phyloP scores from a whole-genome alignment of 768 basidiomycete genomes.

The Gloeophyllum trabeum region DNA sequence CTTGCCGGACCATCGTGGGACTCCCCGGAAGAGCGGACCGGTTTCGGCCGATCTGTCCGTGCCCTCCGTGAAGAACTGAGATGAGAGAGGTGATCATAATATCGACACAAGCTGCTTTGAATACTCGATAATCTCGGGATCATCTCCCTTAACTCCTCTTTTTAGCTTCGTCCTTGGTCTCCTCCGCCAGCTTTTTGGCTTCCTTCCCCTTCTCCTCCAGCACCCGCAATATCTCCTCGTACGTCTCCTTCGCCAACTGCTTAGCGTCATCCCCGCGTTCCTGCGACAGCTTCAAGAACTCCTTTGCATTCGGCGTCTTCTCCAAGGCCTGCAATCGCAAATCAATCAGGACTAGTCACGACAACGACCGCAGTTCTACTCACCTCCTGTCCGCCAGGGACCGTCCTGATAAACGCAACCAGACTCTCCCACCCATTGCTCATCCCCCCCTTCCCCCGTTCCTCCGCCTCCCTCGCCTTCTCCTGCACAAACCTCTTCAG shows the following conservation, averaged over 20 bases:
- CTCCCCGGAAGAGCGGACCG: too few species aligned
- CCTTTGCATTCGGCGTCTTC: conserved; percentile 14
- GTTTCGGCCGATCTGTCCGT: too few species aligned
- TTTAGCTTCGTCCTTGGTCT: conserved; percentile 14
- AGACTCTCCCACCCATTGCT: conserved; percentile 14
- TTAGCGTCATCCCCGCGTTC: conserved; percentile 17
- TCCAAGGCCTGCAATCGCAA: conserved; percentile 11
- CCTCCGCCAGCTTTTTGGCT: conserved; percentile 15
- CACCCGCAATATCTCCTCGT: conserved; percentile 16
- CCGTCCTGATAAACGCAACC: conserved; percentile 14
- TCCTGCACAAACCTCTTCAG: conserved; percentile 15
- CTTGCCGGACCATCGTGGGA: too few species aligned
- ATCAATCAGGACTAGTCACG: not conserved
- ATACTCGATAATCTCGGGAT: too few species aligned
- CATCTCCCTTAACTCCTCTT: too few species aligned
- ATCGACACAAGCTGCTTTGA: too few species aligned
- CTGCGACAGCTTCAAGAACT: conserved; percentile 13
- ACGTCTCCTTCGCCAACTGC: conserved; percentile 19
- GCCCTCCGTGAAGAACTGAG: too few species aligned
- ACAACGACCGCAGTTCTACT: not conserved
- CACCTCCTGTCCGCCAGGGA: conserved; percentile 18
- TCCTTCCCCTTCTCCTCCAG: conserved; percentile 18
- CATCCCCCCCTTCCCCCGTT: conserved; percentile 4
- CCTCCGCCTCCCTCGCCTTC: conserved; percentile 16
- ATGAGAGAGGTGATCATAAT: too few species aligned